Conservation (phyloP, 345 rosid genomes). For the Gossypium arboreum region DNA sequence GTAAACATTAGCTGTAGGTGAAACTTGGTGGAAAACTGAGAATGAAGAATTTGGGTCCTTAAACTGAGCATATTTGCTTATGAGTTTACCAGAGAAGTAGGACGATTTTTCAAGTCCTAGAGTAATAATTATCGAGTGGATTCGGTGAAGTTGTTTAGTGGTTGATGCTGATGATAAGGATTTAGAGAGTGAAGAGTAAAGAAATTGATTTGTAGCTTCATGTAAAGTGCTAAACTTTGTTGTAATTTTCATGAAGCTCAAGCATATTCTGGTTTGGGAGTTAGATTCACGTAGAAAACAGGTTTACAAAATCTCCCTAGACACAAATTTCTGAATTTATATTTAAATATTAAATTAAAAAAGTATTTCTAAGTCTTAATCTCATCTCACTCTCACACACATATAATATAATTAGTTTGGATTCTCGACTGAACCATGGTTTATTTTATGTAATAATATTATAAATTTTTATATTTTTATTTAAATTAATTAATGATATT, state of each 20-base stretch:
- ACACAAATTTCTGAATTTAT: too few species aligned
- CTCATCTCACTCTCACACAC: too few species aligned
- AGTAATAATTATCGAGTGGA: conserved; percentile 46
- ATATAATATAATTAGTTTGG: too few species aligned
- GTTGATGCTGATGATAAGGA: conserved; percentile 36
- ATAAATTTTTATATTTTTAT: too few species aligned
- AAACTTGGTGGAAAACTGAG: conserved; percentile 42
- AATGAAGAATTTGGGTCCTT: conserved; percentile 42
- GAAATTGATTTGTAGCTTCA: conserved; percentile 4
- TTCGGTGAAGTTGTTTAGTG: conserved; percentile 34
- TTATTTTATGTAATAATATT: too few species aligned
- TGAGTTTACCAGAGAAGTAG: conserved; percentile 58
- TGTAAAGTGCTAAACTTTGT: conserved; percentile 6
- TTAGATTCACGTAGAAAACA: neutral
- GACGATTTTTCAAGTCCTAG: conserved; percentile 46
- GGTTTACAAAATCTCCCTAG: neutral
- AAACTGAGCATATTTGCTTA: conserved; percentile 50
- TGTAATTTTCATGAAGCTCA: conserved; percentile 18
- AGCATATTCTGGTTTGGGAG: neutral
- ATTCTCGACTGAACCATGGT: too few species aligned
- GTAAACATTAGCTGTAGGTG: conserved; percentile 42
- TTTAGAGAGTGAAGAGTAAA: conserved; percentile 35
- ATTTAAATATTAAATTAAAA: too few species aligned
- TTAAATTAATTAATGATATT: too few species aligned
- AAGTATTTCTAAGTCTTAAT: too few species aligned